These are phyloP conservation scores for Thraustochytrium striatum DNA, from an alignment of 352 stramenopile genomes.

Conservation along the genomic window DNA sequence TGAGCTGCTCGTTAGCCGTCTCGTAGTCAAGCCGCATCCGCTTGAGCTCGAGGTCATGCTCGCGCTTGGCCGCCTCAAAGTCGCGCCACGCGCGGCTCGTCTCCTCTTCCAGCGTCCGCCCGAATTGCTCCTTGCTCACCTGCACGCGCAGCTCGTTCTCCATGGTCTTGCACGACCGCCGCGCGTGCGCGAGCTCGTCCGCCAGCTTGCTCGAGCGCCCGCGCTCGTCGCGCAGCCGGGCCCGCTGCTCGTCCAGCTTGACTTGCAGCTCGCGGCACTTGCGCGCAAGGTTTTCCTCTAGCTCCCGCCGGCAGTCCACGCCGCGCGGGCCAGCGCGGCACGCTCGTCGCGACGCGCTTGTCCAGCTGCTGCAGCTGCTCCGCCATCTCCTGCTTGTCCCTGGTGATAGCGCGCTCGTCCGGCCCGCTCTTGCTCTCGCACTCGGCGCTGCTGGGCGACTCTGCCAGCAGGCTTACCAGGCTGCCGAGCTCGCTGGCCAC, in stretches of 20 bases:
- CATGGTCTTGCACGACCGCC: not conserved
- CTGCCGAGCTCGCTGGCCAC: too few relatives aligned
- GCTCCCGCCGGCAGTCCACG: not conserved
- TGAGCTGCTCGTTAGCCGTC: not conserved
- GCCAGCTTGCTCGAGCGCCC: conserved; percentile 3
- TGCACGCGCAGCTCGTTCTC: not conserved
- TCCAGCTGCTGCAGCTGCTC: not conserved
- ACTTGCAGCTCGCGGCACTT: not conserved
- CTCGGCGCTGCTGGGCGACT: too few relatives aligned
- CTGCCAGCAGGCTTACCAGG: too few relatives aligned
- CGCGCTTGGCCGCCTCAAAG: not conserved
- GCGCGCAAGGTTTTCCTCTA: not conserved
- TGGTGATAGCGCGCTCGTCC: too few relatives aligned
- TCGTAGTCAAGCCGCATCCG: not conserved
- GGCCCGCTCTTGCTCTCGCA: too few relatives aligned
- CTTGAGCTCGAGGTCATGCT: conserved; percentile 1
- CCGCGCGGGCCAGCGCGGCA: not conserved
- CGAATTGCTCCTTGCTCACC: not conserved
- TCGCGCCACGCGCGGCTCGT: not conserved
- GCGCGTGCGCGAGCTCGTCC: not conserved
- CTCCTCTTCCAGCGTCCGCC: not conserved
- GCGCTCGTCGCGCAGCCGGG: not conserved
- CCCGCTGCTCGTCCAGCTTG: not conserved
- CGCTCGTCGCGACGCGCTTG: not conserved
- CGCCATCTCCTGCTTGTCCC: too few relatives aligned